Base-by-base conservation (phyloP, 345 rosid species). In the Pugionium cornutum region DNA sequence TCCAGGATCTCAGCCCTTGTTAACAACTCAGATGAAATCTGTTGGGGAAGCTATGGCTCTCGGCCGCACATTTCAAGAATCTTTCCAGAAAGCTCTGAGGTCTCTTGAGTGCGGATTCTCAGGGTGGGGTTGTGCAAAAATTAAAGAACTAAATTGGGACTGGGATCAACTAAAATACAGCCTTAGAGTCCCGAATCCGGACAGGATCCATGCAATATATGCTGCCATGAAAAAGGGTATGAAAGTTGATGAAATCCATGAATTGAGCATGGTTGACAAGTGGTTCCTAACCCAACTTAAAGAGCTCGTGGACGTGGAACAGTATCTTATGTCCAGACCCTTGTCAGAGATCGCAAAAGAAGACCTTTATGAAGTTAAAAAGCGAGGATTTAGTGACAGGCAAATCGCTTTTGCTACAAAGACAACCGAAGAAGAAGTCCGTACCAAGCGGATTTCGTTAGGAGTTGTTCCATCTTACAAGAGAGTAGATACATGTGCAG, bases 401-500 rank as follows among this genome's bases (percentile, higher is more conserved):
- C 99, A 94, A 80, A 90, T 90, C 53, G 89, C 99, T 26, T 94
- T 83, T 75, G 97, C 90, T 30, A 94, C 89, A 41, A 88, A 89
- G 75, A 81, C 97, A 18, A 83, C 88, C 3, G 95, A 91, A 77
- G 87, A 83, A 67, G 92, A 88, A 74, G 91, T 94, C 49, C 86
- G 97, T 2, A 76, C 50, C 36, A 85, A 77, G 66, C 78, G 96
- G 10, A 60, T 84, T 11, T 83, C 84, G 27, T 61, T 89, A 37
- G 95, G 97, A 63, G 87, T 91, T 75, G 65, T 77, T 72, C 99
- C 99, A 29, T 78, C 87, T 64, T 94, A 83, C 69, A 94, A 94
- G 79, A 78, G 96, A 69, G 99, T 94, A 9, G 99, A 94, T 77
- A 91, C 99, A 26, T 91, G 99, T 71, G 97, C 99, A 62, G 97